Base-by-base conservation (phyloP, 2,329 filamentous ascomycete genomes). In the Ascochyta fabae region DNA sequence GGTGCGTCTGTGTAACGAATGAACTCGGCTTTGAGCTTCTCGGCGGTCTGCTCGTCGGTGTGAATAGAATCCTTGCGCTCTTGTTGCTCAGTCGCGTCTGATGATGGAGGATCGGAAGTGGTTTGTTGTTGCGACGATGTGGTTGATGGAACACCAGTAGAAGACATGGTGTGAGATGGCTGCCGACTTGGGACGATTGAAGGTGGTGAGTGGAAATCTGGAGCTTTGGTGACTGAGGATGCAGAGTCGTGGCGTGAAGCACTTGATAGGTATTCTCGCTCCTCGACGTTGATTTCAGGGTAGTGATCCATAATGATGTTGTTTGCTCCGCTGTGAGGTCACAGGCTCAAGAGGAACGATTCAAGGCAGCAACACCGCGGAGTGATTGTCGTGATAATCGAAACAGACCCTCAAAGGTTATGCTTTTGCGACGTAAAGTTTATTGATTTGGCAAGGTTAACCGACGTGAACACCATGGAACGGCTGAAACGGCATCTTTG, bases 281-380 rank as follows among this genome's bases (percentile, higher is more conserved):
- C 64, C 40, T 60, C 53, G 41, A 64, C 58, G 12, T 57, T 68
- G 53, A 65, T 45, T 61, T 64, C 44, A 27, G 63, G 66, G 51
- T 69, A 68, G 45, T 62, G 60, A 36, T 68, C 65, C 65, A 68
- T 69, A 29, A 51, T 54, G 55, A 47, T 49, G 36, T 54, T 50
- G 22, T 41, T 19, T 23, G 51, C 50, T 49, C 48, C 48, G 48
- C 48, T 45, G 35, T 53, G 45, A 57, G 48, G 44, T 49, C 53
- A 51, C 47, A 51, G 22, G 38, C 8, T 47, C 33, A 42, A 43
- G 22, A 15, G 26, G 38, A 43, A 38, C 10, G 15, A 6, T 51
- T 38, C 36, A 50, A 48, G 43, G 47, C 31, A 56, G 38, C n/a
- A 35, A 23, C 23, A 47, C 47, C 47, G 38, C 47, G 47, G 48